Base-by-base conservation (phyloP, 2,329 filamentous ascomycete genomes). In the Cladosporium colombiae region DNA sequence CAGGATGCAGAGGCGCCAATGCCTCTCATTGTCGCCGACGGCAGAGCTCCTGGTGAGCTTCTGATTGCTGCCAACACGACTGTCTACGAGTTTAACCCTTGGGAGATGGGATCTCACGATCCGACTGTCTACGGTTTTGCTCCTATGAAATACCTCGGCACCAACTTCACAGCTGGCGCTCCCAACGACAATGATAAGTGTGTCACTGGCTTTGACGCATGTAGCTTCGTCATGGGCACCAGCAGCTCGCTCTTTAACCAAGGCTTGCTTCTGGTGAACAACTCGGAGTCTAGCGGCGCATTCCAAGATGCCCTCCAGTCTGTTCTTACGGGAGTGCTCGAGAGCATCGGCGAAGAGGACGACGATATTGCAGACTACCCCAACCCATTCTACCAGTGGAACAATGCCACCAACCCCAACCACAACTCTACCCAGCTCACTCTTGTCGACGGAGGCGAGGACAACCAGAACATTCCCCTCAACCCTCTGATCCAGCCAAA, bases 211-310 rank as follows among this genome's bases (percentile, higher is more conserved):
- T 93, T 93, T 69, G 93, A 97, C 78, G 93, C 93, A 71, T 85
- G 86, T 27, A 91, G 91, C 7, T 97, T 86, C 74, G 82, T 96
- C 29, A 92, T 96, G 87, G 93, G 93, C 60, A 96, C 93, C 0
- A 92, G 89, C 25, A 92, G 89, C 1, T 90, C 91, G 0, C 83
- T 97, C 1, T 97, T 97, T 84, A 97, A 96, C 79, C 82, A 88
- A 72, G 85, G 91, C 72, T 79, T 96, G 21, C 81, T 93, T 3
- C 79, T 86, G 13, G 81, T 94, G 64, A 85, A 91, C 69, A 77
- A 75, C 40, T 72, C 75, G 6, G 73, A 76, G 11, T 76, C 78
- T 25, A 77, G 79, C 29, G 74, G 84, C 1, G 75, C 80, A 0
- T 66, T 76, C 40, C 64, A 68, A 2, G 74, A 73, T 5, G 77